Evolutionary conservation across 164 flowering plant species (phyloP), one percentile per base, ranked within the genome.

Genomic region (Magnolia changhungtana): DNA sequence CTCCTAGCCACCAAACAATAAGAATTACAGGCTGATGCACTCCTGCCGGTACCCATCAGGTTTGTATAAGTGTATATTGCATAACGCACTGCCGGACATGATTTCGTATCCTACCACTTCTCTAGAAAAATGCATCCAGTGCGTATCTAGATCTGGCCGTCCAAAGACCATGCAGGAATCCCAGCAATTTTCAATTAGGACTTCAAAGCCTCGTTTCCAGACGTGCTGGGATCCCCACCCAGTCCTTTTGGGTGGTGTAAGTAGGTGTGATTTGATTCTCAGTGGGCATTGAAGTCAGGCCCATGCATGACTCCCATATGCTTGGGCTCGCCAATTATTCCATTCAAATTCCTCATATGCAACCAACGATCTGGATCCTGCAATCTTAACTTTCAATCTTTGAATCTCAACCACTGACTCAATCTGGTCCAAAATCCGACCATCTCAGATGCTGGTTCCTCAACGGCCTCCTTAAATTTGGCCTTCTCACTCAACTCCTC

Each of bases 401-500:
- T 67, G 13, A 55, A 75, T 73, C 51, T 49, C 10, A 82, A 75
- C 45, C 75, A 75, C 76, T 75, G 72, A 5, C 64, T 66, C 23
- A 90, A n/a, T 78, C 84, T 80, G 68, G 79, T 76, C 90, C 90
- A 89, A 70, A 88, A 77, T 73, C 87, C 85, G 50, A 11, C 79
- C 8, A 2, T 72, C 75, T 82, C 85, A 63, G 77, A 55, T 11
- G 7, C 82, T 8, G 77, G 67, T 21, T 51, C 37, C 0, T 78
- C 88, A 31, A 77, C 72, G 0, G 94, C 87, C 66, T 91, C 97
- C 86, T 81, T 90, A 63, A 94, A 96, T 4, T 86, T 84, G 29
- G 98, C 99, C 67, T 78, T 82, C 75, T 84, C 87, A 73, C 93
- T 86, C 2, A 95, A 91, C 77, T 91, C 94, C 80, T 89, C 83